Evolutionary conservation across 2,329 filamentous ascomycete genomes (phyloP).

Genomic region (Ophiostoma australiae): DNA sequence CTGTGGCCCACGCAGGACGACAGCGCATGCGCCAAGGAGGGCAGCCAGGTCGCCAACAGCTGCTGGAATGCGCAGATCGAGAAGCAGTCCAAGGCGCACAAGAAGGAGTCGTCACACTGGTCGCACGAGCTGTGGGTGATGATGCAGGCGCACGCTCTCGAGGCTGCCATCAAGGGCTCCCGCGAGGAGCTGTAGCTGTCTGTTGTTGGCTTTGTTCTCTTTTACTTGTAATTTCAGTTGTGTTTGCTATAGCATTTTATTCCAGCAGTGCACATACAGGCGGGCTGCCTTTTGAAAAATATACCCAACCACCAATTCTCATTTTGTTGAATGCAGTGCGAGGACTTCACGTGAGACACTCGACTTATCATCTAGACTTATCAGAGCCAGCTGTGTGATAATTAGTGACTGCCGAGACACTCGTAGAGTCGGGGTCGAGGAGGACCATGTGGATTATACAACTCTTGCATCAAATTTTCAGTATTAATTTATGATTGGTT

Average conservation of each 20-base stretch:
- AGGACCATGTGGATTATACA: not conserved
- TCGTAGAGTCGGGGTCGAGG: not conserved
- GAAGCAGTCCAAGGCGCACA: constrained; percentile 36
- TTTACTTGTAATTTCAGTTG: not conserved
- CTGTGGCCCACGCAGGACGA: constrained; percentile 46
- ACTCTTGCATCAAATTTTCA: no score
- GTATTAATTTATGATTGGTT: no score
- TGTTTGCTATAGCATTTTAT: not conserved
- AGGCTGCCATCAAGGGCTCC: not conserved
- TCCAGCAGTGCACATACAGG: not conserved
- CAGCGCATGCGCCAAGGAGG: constrained; percentile 26
- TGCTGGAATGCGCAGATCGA: constrained; percentile 53
- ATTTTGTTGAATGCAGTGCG: not conserved
- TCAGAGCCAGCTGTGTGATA: no score
- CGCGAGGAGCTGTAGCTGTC: not conserved
- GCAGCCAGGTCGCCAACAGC: constrained; percentile 35
- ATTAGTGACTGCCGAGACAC: no score
- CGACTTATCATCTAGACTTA: no score
- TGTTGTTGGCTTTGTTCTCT: not conserved
- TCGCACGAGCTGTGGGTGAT: constrained; percentile 25
- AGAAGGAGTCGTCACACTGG: constrained; percentile 36
- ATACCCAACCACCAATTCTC: not conserved
- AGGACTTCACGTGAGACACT: no score
- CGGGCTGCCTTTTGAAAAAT: not conserved
- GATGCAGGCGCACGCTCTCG: constrained; percentile 17